Evolutionary conservation across 2,329 filamentous ascomycete genomes (phyloP).

Genomic region (Phaeosphaeria sp.): DNA sequence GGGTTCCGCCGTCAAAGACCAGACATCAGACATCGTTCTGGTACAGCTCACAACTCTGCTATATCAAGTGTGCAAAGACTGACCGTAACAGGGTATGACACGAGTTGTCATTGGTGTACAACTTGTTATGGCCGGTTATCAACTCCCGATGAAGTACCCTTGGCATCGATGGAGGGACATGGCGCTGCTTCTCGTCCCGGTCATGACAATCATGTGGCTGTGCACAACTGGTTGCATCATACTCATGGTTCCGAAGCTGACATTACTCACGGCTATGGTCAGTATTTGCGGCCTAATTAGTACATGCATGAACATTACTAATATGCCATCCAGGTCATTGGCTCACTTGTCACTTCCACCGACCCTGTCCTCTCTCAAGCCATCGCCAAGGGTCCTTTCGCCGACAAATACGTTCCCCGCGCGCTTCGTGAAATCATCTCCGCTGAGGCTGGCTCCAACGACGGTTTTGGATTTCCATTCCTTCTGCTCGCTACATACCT

Average conservation of each 20-base stretch:
- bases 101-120: constrained; percentile 69
- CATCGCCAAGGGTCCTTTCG: constrained; percentile 67
- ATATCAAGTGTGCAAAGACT: too few relatives aligned
- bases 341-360: constrained; percentile 66
- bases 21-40: constrained; percentile 50
- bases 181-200: constrained; percentile 61
- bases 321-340: constrained; percentile 47
- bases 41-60: constrained; percentile 29
- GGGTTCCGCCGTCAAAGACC: constrained; percentile 41
- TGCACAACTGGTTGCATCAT: constrained; percentile 63
- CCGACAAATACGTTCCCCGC: constrained; percentile 66
- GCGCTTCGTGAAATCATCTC: constrained; percentile 67
- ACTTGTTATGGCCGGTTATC: constrained; percentile 68
- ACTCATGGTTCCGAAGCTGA: constrained; percentile 61
- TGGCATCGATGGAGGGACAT: constrained; percentile 60
- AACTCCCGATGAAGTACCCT: constrained; percentile 65
- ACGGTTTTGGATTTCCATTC: constrained; percentile 69
- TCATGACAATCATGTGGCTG: constrained; percentile 70
- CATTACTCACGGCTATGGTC: constrained; percentile 57
- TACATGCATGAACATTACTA: background rate
- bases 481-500: constrained; percentile 63
- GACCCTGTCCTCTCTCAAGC: constrained; percentile 69
- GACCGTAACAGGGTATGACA: constrained; percentile 51
- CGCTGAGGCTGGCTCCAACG: constrained; percentile 67
- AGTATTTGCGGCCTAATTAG: background rate